Base-by-base conservation (phyloP, 2,329 filamentous ascomycete species). In the Clathrospora elynae region DNA sequence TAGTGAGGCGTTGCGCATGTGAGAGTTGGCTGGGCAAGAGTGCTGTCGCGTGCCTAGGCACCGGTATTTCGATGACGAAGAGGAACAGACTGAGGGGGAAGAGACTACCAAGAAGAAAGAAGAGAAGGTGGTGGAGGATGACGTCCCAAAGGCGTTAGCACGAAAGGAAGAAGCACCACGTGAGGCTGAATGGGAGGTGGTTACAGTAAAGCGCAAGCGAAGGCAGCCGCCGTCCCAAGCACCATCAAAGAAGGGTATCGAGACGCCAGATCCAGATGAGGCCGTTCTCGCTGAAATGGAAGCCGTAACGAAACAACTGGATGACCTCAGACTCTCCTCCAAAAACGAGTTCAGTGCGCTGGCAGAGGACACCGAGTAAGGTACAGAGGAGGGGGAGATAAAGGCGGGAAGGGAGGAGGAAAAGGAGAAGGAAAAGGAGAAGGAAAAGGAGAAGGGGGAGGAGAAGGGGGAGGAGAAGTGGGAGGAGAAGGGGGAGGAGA, bases 41-140 rank as follows among this genome's bases (percentile, higher is more conserved):
- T 46, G 42, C 20, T 32, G 36, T 16, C 23, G 24, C 2, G 31
- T 51, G 3, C 48, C 47, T 10, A 37, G 45, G 9, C 41, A 42
- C 12, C 19, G 9, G 18, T 33, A 35, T 19, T 3, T 22, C 2
- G 26, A 31, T 3, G 11, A 6, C 4, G 5, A 10, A 10, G 7
- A 16, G 18, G 19, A 19, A 14, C 3, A 24, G 6, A 28, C 17
- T 3, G 19, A 14, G n/a, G 5, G 6, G 18, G 7, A 4, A 7
- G 24, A 32, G 29, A 16, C 17, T 3, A 19, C 1, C 1, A 20
- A 2, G 3, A 5, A 35, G 13, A 24, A 1, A 10, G 8, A 6
- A 2, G 25, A 2, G 3, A 5, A 35, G 13, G 18, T 2, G 20
- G 8, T 23, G 20, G 20, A 23, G 20, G 20, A n/a, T n/a, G n/a